Base-by-base conservation (phyloP, 257 asterid genomes). In the Voacanga thouarsii region DNA sequence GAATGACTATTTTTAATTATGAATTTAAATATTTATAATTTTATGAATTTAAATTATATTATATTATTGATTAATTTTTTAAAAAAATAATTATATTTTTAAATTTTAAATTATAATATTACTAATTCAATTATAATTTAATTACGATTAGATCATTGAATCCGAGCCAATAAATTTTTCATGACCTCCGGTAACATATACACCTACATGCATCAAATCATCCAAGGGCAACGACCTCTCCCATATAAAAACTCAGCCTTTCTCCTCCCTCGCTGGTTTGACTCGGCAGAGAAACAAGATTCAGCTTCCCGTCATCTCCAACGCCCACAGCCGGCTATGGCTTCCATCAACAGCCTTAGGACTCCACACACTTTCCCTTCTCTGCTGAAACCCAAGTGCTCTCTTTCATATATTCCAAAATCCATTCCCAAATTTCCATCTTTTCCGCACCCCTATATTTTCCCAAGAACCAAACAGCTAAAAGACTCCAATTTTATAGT, bases 321-420 rank as follows among this genome's bases (percentile, higher is more conserved):
- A 21, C 43, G 16, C 77, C 70, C 3, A 6, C 18, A 24, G 60
- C 59, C 87, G 61, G 57, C 81, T 63, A 91, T 89, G 91, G 85
- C 92, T 64, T 82, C 90, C 81, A 60, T 87, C 84, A 82, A 76
- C 71, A 75, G 82, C 76, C 77, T 84, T 26, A 74, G 84, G 41
- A 71, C 89, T 47, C 85, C 88, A 0, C 87, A 79, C 19, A 74
- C 90, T 21, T 83, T 90, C 78, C 85, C 82, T 61, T 80, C 94
- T 78, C 87, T 84, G 79, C 71, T 85, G 26, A 88, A 87, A 49
- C 87, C 84, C 77, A 86, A 85, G 24, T 70, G 81, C 80, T 33
- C 81, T 63, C 33, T 78, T 21, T 69, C 75, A 75, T 69, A 16
- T 64, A 73, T 67, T n/a, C 83, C 76, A 49, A 82, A 78, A 26